Base-by-base conservation (phyloP, 352 stramenopile species). In the Globisporangium alternatum region DNA sequence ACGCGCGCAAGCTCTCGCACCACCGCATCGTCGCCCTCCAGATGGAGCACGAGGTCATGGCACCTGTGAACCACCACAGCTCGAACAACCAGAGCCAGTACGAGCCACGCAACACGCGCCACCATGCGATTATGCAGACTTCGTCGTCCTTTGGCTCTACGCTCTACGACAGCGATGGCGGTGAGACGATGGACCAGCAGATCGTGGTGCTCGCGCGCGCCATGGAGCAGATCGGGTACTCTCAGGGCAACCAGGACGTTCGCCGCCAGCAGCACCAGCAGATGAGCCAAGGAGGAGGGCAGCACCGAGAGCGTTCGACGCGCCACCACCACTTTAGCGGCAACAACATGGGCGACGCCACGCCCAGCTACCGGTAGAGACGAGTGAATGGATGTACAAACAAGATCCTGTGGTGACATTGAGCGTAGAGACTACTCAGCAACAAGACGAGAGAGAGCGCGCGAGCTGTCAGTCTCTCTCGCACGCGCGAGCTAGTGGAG, bases 1-100 rank as follows among this genome's bases (percentile, higher is more conserved):
- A 92, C 63, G 77, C 83, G 21, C 81, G 84, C 54, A 86, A 83
- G 64, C 68, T 89, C 3, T 89, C 81, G 44, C 79, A 89, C 64
- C 74, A 83, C 57, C 84, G 84, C 52, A 72, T 91, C 28, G 55
- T 83, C 31, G 82, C 80, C 2, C 61, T 93, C 28, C 84, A 90
- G 60, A 78, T 77, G n/a, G 84, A 90, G 44, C 64, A 92, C 47
- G 58, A 82, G 30, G 69, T 68, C 48, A 76, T 77, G 74, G 67
- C 67, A 8, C 67, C 66, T 2, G 63, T 68, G 51, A 44, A 59
- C 39, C 67, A 68, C 44, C 68, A 51, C 30, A 60, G 56, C 59
- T 65, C 73, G 30, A 72, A 51, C 49, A 73, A 68, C 41, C 66
- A 82, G 28, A 64, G 75, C 33, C 68, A 71, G 45, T 47, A 44